Conservation (phyloP, 805 yeast genomes). For the Geotrichum ghanense region DNA sequence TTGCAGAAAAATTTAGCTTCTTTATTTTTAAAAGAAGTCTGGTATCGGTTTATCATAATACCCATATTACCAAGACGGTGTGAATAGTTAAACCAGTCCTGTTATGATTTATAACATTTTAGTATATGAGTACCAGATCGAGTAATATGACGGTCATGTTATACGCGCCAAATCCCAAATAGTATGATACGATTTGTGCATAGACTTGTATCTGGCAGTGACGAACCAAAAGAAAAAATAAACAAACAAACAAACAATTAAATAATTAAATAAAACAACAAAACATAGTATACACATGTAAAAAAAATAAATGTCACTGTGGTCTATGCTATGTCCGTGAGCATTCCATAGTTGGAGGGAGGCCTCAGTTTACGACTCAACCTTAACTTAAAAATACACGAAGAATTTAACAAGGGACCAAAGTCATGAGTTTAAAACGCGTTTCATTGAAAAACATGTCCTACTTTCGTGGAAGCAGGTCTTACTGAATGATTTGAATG, state of each 20-base stretch:
- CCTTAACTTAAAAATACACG: background rate
- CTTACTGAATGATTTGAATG: background rate
- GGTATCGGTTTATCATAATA: too few species aligned
- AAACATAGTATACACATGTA: background rate
- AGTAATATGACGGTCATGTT: too few species aligned
- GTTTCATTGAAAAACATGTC: conserved; percentile 1
- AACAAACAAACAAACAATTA: background rate
- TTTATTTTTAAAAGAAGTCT: too few species aligned
- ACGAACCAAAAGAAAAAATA: background rate
- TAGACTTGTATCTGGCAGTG: too few species aligned
- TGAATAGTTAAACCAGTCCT: too few species aligned
- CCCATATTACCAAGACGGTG: too few species aligned
- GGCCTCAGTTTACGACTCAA: background rate
- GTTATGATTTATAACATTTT: too few species aligned
- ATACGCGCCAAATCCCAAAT: background rate
- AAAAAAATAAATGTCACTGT: background rate
- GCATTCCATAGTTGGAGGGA: background rate
- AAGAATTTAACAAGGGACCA: background rate
- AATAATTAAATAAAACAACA: background rate
- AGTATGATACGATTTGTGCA: too few species aligned
- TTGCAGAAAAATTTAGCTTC: too few species aligned
- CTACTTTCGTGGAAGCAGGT: conserved; percentile 1
- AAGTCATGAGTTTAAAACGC: conserved; percentile 1
- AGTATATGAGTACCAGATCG: too few species aligned
- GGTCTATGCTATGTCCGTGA: background rate